A percentile compares a stretch with the other conserved stretches of the same genome.
Conservation (phyloP, 208 protist genomes). For the Crithidia fasciculata region DNA sequence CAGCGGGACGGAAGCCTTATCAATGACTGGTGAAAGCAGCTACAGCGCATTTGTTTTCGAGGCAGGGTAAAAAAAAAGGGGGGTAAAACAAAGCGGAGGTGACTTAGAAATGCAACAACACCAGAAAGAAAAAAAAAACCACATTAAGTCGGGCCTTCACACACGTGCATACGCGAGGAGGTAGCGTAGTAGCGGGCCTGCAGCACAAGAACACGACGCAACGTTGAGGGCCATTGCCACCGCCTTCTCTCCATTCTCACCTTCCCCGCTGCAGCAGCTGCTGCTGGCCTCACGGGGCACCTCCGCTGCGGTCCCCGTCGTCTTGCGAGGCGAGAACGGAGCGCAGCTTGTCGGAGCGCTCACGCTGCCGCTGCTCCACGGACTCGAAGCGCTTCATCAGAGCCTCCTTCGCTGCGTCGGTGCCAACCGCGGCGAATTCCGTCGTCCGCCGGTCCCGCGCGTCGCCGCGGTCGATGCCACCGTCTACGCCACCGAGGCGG, state of each 20-base stretch:
- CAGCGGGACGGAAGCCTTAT: no score
- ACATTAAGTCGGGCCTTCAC: no score
- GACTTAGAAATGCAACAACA: background rate
- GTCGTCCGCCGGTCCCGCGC: conserved; percentile 15
- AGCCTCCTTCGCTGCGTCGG: conserved; percentile 23
- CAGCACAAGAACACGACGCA: background rate
- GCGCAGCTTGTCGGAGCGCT: conserved; percentile 58
- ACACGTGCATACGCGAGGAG: no score
- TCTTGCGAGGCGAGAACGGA: conserved; percentile 27
- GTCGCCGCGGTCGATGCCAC: conserved; percentile 17
- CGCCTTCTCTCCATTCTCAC: background rate
- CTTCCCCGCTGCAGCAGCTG: background rate
- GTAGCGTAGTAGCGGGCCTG: no score
- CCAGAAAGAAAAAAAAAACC: conserved; percentile 19
- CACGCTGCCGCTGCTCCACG: conserved; percentile 48
- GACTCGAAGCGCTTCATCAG: conserved; percentile 36
- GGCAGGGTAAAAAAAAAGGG: no score
- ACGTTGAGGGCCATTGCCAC: background rate
- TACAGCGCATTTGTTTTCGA: no score
- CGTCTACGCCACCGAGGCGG: conserved; percentile 22
- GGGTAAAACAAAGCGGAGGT: no score
- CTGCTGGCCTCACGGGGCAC: background rate
- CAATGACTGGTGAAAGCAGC: no score
- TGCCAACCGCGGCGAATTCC: background rate
- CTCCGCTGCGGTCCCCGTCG: background rate